phyloP scores from a whole-genome alignment of 805 yeast genomes.

The Starmerella geochares region DNA sequence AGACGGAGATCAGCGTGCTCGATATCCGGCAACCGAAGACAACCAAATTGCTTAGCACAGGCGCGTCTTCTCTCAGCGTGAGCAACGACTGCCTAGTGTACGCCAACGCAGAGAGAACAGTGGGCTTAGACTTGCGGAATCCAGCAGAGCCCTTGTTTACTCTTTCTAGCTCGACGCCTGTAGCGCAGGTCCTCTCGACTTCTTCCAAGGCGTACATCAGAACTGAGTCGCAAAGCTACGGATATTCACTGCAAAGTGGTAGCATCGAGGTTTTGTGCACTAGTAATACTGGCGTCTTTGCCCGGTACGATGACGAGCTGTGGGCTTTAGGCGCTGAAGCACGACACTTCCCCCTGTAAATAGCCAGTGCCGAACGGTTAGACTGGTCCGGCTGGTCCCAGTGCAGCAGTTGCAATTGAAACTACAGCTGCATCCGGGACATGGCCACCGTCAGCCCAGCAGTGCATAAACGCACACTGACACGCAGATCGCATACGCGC shows the following conservation, averaged over 20 bases:
- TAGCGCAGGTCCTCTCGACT: constrained; percentile 2
- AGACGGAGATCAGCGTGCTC: constrained; percentile 25
- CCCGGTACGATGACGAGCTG: constrained; percentile 1
- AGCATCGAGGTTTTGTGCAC: constrained; percentile 5
- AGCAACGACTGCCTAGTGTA: not conserved
- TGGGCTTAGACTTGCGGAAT: constrained; percentile 9
- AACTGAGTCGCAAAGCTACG: constrained; percentile 3
- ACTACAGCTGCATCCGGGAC: too few relatives aligned
- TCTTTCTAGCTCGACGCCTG: not conserved
- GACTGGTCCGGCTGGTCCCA: too few relatives aligned
- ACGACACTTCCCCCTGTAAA: constrained; percentile 11
- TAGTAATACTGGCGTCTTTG: not conserved
- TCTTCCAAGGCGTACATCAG: constrained; percentile 4
- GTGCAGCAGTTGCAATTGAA: too few relatives aligned
- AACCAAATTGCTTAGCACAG: not conserved
- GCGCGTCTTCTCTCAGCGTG: not conserved
- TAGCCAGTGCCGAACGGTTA: too few relatives aligned
- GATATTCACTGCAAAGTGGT: not conserved
- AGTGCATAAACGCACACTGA: too few relatives aligned
- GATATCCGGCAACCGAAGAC: constrained; percentile 7
- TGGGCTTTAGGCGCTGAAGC: constrained; percentile 6
- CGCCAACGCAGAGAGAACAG: not conserved
- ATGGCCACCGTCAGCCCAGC: too few relatives aligned
- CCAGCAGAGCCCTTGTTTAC: not conserved
- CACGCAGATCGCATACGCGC: too few relatives aligned